Evolutionary conservation across 768 basidiomycete species (phyloP), one percentile per base, ranked within the genome.

Genomic region (Roridomyces roridus): DNA sequence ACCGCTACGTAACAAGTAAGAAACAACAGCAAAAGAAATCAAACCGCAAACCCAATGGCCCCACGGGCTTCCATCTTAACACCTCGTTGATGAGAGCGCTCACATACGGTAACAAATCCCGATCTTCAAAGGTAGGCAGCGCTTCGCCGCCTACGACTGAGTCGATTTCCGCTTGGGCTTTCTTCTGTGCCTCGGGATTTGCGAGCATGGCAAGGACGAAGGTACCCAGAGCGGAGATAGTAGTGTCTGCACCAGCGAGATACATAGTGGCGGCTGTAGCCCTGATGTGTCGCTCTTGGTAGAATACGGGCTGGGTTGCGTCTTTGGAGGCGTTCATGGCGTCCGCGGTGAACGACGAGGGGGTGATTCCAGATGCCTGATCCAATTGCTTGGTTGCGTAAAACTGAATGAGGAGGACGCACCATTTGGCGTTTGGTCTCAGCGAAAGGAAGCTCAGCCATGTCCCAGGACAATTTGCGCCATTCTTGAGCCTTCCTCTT

Each of bases 391-490:
- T 34, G 29, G n/a, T 6, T n/a, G 29, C 14, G 29, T 14, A 31
- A 31, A 31, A 31, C 14, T 31, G 6, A 6, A 31, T 14, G 7
- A 31, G 29, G 29, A 31, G 14, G 29, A 39, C 68, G 40, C 21
- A 80, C 80, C 63, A 79, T 55, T 18, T 65, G 46, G 21, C 65
- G 57, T 24, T 74, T 69, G 6, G 74, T 70, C 20, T 69, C 67
- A 9, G 64, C 46, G 44, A 77, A 80, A 0, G 80, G 80, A 5
- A 68, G 59, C 28, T 77, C 71, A 18, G 71, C 65, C 68, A 79
- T 72, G 23, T 72, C 67, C 12, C 68, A 51, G 14, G 70, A 68
- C 8, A 72, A 63, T 24, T 63, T 66, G 18, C 67, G 67, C 63
- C 76, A 73, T 31, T 64, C 40, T 28, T 68, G 64, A 2, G 79